These are phyloP conservation scores for Clarireedia hainanense DNA, from an alignment of 2,329 filamentous ascomycete species.

Conservation along the genomic window DNA sequence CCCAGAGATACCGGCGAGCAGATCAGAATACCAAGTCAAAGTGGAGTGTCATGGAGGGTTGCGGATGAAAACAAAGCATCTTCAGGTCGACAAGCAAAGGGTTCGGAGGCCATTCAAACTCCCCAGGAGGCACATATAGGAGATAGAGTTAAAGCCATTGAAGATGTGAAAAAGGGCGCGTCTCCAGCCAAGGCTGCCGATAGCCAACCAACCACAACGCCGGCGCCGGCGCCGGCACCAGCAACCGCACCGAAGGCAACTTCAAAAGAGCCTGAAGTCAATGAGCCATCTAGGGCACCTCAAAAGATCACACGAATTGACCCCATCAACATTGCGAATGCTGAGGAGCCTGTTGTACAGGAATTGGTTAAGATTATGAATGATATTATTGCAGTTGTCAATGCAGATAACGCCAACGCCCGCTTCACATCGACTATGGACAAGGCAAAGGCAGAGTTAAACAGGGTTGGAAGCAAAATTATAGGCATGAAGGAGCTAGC, in stretches of 20 bases:
- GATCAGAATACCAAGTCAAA: slow-evolving; percentile 77
- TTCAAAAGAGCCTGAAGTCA: slow-evolving; percentile 49
- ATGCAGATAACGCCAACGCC: slow-evolving; percentile 70
- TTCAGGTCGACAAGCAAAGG: slow-evolving; percentile 46
- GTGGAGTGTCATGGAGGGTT: slow-evolving; percentile 75
- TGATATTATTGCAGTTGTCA: slow-evolving; percentile 88
- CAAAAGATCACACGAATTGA: slow-evolving; percentile 63
- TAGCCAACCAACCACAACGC: slow-evolving; percentile 10
- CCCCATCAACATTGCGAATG: slow-evolving; percentile 65
- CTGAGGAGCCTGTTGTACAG: slow-evolving; percentile 80
- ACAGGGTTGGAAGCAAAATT: slow-evolving; percentile 73
- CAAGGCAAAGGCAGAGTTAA: slow-evolving; percentile 79
- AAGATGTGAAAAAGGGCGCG: slow-evolving; percentile 30
- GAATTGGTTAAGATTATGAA: slow-evolving; percentile 94
- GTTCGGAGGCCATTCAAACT: slow-evolving; percentile 24
- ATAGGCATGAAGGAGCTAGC: slow-evolving; percentile 62
- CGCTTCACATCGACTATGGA: slow-evolving; percentile 72
- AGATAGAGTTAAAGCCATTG: slow-evolving; percentile 29
- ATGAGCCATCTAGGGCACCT: slow-evolving; percentile 56
- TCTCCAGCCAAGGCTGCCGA: slow-evolving; percentile 16
- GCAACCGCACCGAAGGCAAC: slow-evolving; percentile 6
- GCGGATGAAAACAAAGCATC: slow-evolving; percentile 50
- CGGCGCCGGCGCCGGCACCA: slow-evolving; percentile 18
- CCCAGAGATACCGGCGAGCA: slow-evolving; percentile 54
- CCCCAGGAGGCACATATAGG: slow-evolving; percentile 22